A percentile compares a stretch with the other conserved stretches of the same genome.
These are phyloP conservation scores for Scenedesmus sp. DNA, from an alignment of 163 green algal genomes.

Conservation along the genomic window DNA sequence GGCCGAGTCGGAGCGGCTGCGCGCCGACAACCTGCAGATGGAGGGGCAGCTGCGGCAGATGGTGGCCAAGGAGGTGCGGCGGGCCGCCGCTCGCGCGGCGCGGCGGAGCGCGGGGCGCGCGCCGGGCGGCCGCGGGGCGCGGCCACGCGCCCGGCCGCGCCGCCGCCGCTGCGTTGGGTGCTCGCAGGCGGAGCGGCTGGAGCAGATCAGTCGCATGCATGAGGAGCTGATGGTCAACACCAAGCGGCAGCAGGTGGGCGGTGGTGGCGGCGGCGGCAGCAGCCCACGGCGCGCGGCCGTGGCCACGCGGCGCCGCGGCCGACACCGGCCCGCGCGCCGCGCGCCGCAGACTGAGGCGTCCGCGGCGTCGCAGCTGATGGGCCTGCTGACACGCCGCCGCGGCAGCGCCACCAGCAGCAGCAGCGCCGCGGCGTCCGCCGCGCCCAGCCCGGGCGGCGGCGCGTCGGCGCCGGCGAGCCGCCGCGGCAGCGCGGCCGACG, in stretches of 20 bases:
- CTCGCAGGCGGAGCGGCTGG: constrained; percentile 24
- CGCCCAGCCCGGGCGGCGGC: constrained; percentile 19
- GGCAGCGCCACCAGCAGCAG: constrained; percentile 12
- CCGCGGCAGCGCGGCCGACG: background rate
- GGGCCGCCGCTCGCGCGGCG: too few relatives aligned
- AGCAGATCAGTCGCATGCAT: constrained; percentile 61
- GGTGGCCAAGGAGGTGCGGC: constrained; percentile 47
- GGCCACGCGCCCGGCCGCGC: background rate
- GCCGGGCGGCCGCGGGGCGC: too few relatives aligned
- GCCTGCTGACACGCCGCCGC: constrained; percentile 28
- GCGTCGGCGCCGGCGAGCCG: background rate
- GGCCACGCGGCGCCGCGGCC: too few relatives aligned
- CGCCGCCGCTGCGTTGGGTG: background rate
- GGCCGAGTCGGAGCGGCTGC: constrained; percentile 48
- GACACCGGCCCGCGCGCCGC: too few relatives aligned
- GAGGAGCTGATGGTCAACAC: constrained; percentile 52
- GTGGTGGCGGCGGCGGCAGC: too few relatives aligned
- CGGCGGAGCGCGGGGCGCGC: too few relatives aligned
- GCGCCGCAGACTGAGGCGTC: constrained; percentile 21
- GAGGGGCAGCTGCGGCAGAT: constrained; percentile 50
- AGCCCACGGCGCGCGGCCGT: too few relatives aligned
- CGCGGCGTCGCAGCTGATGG: constrained; percentile 35
- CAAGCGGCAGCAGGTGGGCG: constrained; percentile 29
- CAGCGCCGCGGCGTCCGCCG: background rate
- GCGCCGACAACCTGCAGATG: constrained; percentile 46